Evolutionary conservation across 768 basidiomycete species (phyloP), one percentile per base, ranked within the genome.

Genomic region (Krasilnikovozyma curviuscula): DNA sequence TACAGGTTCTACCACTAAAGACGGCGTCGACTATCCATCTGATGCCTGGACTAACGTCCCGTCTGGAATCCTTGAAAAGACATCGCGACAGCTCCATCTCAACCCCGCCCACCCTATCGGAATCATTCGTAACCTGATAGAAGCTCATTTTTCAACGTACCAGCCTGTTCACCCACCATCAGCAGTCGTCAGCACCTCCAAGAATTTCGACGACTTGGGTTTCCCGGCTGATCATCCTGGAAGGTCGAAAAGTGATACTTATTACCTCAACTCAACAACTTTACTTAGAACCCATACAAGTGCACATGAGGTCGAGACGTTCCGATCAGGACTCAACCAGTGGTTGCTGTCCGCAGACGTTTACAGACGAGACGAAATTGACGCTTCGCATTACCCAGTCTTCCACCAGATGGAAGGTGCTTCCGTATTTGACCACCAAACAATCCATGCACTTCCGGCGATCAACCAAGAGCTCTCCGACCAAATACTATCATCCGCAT

Each of bases 391-490:
- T 62, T 93, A 95, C 63, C 93, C 93, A 5, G 83, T 93, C 31
- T 98, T 98, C 61, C 93, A 98, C 66, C 93, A 98, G 67, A 84
- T 93, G 67, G 93, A 98, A 62, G 93, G 91, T 27, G 85, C 88
- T 12, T 69, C 77, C 28, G 77, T 95, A 47, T 84, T 86, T 62
- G 55, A 61, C 7, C 42, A 54, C 0, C 24, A 71, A 29, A 71
- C 74, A 21, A 69, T 79, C 46, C 71, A 77, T 47, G 38, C 48
- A 1, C 70, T 89, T 18, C 69, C 75, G 43, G 74, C 75, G 54
- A 76, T 88, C 58, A 95, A 85, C 55, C 73, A 64, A 32, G 66
- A 68, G 33, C 70, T 93, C 28, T 67, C 70, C 27, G 64, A 63
- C 1, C 63, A 76, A 45, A 71, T 97, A 49, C 72, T 73, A 12